These are phyloP conservation scores for Citrus mangshanensis DNA, from an alignment of 345 rosid genomes.

Conservation along the genomic window DNA sequence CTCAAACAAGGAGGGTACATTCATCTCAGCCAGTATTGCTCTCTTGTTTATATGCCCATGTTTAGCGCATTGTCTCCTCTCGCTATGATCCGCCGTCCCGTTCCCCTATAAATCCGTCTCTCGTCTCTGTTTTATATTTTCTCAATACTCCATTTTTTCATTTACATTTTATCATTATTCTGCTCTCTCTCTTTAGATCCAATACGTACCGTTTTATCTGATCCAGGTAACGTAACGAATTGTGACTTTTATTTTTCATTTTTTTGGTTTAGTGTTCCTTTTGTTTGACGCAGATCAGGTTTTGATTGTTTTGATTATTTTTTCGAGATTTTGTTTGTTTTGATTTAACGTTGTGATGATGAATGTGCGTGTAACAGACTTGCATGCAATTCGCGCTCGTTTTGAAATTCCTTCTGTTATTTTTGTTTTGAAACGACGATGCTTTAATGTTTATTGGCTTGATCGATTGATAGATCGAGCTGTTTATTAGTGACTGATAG, in stretches of 20 bases:
- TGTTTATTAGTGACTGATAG: neutral
- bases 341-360: neutral
- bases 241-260: neutral
- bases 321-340: neutral
- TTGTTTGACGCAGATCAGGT: neutral
- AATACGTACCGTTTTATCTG: neutral
- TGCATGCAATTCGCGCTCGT: conserved; percentile 5
- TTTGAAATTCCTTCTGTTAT: neutral
- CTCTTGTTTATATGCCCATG: conserved; percentile 12
- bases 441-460: neutral
- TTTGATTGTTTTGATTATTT: neutral
- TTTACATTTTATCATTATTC: neutral
- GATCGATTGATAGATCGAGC: conserved; percentile 17
- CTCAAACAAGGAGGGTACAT: neutral
- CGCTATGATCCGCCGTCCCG: conserved; percentile 13
- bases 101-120: neutral
- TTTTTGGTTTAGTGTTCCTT: neutral
- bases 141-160: neutral
- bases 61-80: conserved; percentile 9
- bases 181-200: conserved; percentile 1
- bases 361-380: conserved; percentile 2
- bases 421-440: neutral
- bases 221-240: neutral
- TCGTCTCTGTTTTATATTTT: neutral
- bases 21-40: neutral